A percentile compares a stretch with the other conserved stretches of the same genome.
These are phyloP conservation scores for Geotrichum aggregatum DNA, from an alignment of 1,139 yeast genomes.

Conservation along the genomic window DNA sequence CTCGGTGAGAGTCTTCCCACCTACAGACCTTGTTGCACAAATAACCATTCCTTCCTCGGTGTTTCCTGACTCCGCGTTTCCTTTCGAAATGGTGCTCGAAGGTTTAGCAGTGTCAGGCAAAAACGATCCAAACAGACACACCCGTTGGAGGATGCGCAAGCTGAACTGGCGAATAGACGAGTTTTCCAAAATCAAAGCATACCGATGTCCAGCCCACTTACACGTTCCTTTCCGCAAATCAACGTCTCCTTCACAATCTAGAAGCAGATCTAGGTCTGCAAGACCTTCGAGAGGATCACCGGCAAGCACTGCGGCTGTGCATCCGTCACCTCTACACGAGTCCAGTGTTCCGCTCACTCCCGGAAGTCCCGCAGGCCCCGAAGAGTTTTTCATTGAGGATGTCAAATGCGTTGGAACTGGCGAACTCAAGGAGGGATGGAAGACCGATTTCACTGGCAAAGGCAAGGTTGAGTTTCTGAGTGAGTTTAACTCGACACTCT, in stretches of 20 bases:
- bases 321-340: conserved; percentile 23
- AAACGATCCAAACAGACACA: conserved; percentile 36
- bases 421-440: conserved; percentile 88
- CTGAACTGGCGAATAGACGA: conserved; percentile 87
- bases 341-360: conserved; percentile 26
- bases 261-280: not conserved
- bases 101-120: conserved; percentile 52
- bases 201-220: conserved; percentile 24
- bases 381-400: conserved; percentile 58
- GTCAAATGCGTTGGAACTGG: conserved; percentile 69
- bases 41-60: conserved; percentile 85
- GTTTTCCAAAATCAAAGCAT: conserved; percentile 55
- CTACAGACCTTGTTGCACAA: conserved; percentile 82
- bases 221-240: conserved; percentile 5
- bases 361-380: conserved; percentile 26
- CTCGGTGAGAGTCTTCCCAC: conserved; percentile 88
- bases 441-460: conserved; percentile 71
- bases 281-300: not conserved
- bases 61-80: conserved; percentile 81
- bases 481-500: conserved; percentile 40
- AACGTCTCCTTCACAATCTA: not conserved
- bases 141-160: conserved; percentile 92
- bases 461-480: conserved; percentile 78
- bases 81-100: conserved; percentile 75
- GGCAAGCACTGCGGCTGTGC: conserved; percentile 21